phyloP scores from a whole-genome alignment of 2,329 filamentous ascomycete genomes.

The Nemania sp. region DNA sequence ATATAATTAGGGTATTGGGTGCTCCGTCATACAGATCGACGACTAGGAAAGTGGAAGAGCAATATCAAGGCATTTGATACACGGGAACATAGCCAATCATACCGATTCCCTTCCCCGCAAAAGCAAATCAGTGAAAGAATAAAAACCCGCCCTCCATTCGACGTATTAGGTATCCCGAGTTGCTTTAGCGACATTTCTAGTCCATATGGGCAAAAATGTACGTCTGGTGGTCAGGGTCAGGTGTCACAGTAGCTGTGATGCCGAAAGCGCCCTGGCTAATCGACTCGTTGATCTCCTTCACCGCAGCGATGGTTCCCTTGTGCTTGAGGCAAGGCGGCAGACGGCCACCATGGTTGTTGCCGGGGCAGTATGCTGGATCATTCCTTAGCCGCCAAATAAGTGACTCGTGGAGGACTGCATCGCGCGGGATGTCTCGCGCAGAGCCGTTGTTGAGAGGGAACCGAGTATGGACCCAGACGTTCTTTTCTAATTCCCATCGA shows the following conservation, averaged over 20 bases:
- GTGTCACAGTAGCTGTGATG: constrained; percentile 4
- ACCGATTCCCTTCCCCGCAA: not conserved
- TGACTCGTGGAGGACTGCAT: constrained; percentile 56
- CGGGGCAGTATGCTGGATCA: constrained; percentile 47
- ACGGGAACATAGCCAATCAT: not conserved
- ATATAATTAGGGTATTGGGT: not conserved
- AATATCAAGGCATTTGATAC: not conserved
- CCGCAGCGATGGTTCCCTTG: constrained; percentile 29
- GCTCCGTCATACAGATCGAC: not conserved
- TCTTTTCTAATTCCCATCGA: constrained; percentile 55
- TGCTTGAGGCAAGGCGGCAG: constrained; percentile 51
- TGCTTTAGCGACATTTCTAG: not conserved
- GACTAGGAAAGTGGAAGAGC: constrained; percentile 1
- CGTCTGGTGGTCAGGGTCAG: constrained; percentile 29
- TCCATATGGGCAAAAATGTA: constrained; percentile 25
- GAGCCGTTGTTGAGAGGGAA: constrained; percentile 55
- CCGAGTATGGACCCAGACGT: constrained; percentile 52
- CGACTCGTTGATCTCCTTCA: constrained; percentile 30
- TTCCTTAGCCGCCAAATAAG: constrained; percentile 52
- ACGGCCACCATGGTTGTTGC: constrained; percentile 52
- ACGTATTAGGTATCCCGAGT: not conserved
- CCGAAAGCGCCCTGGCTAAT: constrained; percentile 3
- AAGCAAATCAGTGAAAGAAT: not conserved
- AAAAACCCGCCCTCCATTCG: not conserved
- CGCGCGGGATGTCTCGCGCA: constrained; percentile 55